phyloP scores from a whole-genome alignment of 2,329 filamentous ascomycete species.

The Podosphaera aphanis region DNA sequence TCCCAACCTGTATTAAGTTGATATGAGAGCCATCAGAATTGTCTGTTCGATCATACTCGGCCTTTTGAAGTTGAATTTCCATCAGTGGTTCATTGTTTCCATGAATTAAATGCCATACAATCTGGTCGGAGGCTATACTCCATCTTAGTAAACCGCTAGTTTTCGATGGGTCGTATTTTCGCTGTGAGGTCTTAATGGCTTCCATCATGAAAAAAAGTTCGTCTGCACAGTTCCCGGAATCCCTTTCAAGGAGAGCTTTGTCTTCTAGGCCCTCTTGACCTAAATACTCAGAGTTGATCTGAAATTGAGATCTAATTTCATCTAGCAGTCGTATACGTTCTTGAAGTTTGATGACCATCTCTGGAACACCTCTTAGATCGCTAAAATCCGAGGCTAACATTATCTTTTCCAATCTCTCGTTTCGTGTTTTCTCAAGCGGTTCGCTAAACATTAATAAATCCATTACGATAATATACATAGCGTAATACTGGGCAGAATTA shows the following conservation, averaged over 20 bases:
- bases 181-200: conserved; percentile 87
- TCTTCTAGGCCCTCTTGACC: conserved; percentile 85
- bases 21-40: conserved; percentile 93
- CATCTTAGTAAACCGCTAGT: conserved; percentile 66
- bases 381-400: conserved; percentile 98
- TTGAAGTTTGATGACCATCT: conserved; percentile 78
- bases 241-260: conserved; percentile 65
- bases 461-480: conserved; percentile 91
- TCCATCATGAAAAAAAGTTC: conserved; percentile 99
- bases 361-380: conserved; percentile 76
- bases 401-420: conserved; percentile 87
- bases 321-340: conserved; percentile 82
- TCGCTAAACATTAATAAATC: conserved; percentile 93
- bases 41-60: conserved; percentile 84
- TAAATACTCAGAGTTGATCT: conserved; percentile 68
- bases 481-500: conserved; percentile 92
- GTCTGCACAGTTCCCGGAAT: conserved; percentile 74
- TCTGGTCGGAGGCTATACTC: conserved; percentile 83
- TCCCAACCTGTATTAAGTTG: conserved; percentile 73
- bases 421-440: conserved; percentile 89
- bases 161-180: conserved; percentile 54
- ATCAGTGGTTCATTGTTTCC: conserved; percentile 72
- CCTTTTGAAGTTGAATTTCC: conserved; percentile 77
- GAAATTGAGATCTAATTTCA: conserved; percentile 91
- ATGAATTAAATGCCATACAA: conserved; percentile 89